Base-by-base conservation (phyloP, 176 grass and related monocot species). In the Typha latifolia region DNA sequence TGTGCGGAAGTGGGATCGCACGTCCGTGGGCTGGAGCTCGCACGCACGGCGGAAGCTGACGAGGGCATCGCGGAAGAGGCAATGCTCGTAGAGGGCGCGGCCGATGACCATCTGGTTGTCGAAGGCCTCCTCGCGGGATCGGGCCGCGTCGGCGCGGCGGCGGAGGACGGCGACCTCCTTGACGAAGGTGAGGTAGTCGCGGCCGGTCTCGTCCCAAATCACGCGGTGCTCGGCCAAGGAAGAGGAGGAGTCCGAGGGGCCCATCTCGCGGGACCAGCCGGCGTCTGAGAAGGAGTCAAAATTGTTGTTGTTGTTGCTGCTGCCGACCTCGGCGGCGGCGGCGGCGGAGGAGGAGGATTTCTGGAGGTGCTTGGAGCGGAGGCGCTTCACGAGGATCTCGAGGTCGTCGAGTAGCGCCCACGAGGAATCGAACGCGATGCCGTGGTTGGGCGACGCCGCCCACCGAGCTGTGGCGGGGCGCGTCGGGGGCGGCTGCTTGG, bases 91-190 rank as follows among this genome's bases (percentile, higher is more conserved):
- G 20, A 99, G 86, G 11, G 80, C 79, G 14, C 94, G 76, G 51
- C 86, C 94, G 70, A 93, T 82, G 72, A 84, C 81, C 89, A 99
- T 93, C 67, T 93, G 94, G 79, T 90, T 93, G 49, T 99, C 94
- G 16, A 99, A 82, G 6, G 94, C 94, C 86, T 99, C 94, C 79
- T 93, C 94, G 21, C 86, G 84, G 0, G 86, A 64, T 49, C 79
- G 70, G 5, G 86, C 75, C 4, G 66, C 71, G 57, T 99, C 95
- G 6, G 89, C 95, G 32, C 89, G 86, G 48, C 76, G 77, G 48
- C 95, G 86, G 67, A 99, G 81, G 0, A 81, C 76, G 0, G 89
- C 86, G 20, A 99, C 75, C 76, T 99, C 95, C 86, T 93, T 99
- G 63, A 99, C 76, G 81, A 99, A 99, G 32, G 84, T 72, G 62